A percentile compares a stretch with the other conserved stretches of the same genome.
Conservation (phyloP, 805 yeast species). For the Pichia gijzeniarum region DNA sequence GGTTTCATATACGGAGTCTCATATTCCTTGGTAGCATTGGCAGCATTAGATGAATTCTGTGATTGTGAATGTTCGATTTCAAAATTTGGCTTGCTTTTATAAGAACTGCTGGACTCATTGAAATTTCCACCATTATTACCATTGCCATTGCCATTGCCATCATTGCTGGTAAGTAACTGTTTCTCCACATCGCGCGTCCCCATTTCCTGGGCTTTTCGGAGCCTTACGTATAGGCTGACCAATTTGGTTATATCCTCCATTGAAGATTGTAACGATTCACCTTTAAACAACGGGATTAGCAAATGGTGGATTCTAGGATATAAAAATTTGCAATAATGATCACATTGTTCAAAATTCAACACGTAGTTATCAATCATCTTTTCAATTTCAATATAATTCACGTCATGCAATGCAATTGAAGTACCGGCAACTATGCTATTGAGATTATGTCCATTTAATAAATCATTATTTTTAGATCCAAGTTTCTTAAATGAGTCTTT, state of each 20-base stretch:
- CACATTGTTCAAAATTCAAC: conserved; percentile 30
- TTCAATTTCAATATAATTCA: conserved; percentile 22
- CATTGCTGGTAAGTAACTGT: too few species aligned
- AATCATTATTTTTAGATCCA: conserved; percentile 9
- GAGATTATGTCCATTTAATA: not conserved
- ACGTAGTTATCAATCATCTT: conserved; percentile 23
- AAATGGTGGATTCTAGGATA: conserved; percentile 41
- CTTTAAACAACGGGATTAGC: conserved; percentile 41
- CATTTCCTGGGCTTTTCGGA: conserved; percentile 18
- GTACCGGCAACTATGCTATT: conserved; percentile 5
- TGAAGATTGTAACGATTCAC: conserved; percentile 44
- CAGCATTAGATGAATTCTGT: conserved; percentile 7
- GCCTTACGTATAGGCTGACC: conserved; percentile 31
- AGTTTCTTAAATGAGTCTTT: conserved; percentile 20
- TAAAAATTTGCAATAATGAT: conserved; percentile 39
- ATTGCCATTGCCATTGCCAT: not conserved
- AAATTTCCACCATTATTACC: not conserved
- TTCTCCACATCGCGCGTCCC: not conserved
- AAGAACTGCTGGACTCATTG: not conserved
- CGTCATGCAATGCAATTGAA: conserved; percentile 4
- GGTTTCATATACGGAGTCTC: conserved; percentile 13
- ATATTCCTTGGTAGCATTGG: not conserved
- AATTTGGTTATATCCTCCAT: conserved; percentile 52
- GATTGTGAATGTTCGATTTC: conserved; percentile 7
- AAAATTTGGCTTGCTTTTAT: not conserved